These are phyloP conservation scores for Rhodotorula sp. DNA, from an alignment of 1,284 basidiomycete species.

Conservation along the genomic window DNA sequence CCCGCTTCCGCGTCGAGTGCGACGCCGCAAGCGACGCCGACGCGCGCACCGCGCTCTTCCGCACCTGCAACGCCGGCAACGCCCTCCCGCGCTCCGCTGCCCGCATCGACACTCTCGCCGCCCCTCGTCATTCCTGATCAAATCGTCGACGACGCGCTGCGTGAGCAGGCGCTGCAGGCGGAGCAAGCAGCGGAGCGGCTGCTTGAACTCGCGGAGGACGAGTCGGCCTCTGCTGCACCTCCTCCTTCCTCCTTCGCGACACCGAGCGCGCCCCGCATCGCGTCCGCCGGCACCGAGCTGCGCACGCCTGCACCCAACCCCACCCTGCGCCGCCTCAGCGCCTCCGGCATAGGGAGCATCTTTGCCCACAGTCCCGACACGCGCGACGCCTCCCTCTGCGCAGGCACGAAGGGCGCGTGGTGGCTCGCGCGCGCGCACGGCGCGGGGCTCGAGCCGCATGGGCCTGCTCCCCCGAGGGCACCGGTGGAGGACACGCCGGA, in stretches of 20 bases:
- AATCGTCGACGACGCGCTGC: slow-evolving; percentile 76
- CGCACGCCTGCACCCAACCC: slow-evolving; percentile 14
- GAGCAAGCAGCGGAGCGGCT: slow-evolving; percentile 72
- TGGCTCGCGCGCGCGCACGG: slow-evolving; percentile 20
- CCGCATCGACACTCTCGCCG: not conserved
- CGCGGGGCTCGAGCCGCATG: slow-evolving; percentile 2
- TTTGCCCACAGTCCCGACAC: slow-evolving; percentile 40
- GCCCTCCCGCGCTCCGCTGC: not conserved
- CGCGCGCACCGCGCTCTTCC: not conserved
- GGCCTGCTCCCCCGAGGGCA: not conserved
- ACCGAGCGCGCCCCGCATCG: not conserved
- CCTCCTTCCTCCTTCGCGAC: not conserved
- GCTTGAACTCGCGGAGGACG: slow-evolving; percentile 35
- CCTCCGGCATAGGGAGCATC: not conserved
- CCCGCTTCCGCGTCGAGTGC: not conserved
- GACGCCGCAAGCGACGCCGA: not conserved
- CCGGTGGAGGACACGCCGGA: slow-evolving; percentile 8
- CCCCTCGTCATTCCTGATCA: slow-evolving; percentile 53
- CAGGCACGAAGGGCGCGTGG: slow-evolving; percentile 20
- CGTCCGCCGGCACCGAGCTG: not conserved
- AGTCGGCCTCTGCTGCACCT: not conserved
- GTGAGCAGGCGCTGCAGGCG: slow-evolving; percentile 81
- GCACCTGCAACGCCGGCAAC: not conserved
- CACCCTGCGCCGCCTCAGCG: not conserved
- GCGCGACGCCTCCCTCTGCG: slow-evolving; percentile 5